Evolutionary conservation across 2,329 filamentous ascomycete genomes (phyloP).

Genomic region (Knufia fluminis): DNA sequence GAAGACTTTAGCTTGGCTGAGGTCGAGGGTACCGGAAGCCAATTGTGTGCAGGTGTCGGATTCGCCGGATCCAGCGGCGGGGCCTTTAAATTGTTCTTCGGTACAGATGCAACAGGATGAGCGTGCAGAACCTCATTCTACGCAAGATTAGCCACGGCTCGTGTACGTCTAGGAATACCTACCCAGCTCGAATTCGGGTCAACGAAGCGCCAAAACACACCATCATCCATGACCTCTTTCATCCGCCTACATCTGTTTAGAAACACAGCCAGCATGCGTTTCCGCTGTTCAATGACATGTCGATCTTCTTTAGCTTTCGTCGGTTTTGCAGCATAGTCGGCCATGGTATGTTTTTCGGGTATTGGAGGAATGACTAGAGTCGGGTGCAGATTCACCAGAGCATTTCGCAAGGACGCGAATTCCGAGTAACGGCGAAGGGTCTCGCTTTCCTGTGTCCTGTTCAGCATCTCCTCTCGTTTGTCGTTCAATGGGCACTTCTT

Average conservation of each 20-base stretch:
- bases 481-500: constrained; percentile 28
- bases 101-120: constrained; percentile 79
- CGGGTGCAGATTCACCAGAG: constrained; percentile 82
- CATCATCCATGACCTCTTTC: constrained; percentile 84
- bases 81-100: constrained; percentile 87
- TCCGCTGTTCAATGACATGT: constrained; percentile 90
- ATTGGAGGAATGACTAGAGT: constrained; percentile 94
- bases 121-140: constrained; percentile 93
- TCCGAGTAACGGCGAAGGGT: constrained; percentile 93
- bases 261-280: constrained; percentile 94
- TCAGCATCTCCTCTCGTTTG: neutral
- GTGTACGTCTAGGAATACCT: constrained; percentile 28
- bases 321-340: constrained; percentile 94
- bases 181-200: constrained; percentile 99
- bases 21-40: constrained; percentile 72
- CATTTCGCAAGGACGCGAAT: constrained; percentile 82
- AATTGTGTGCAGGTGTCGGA: constrained; percentile 75
- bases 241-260: constrained; percentile 87
- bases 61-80: constrained; percentile 95
- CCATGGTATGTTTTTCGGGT: constrained; percentile 97
- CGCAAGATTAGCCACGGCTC: constrained; percentile 5
- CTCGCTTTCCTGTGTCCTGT: constrained; percentile 65
- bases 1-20: constrained; percentile 70
- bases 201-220: constrained; percentile 94
- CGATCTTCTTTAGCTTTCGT: constrained; percentile 97